Conservation (phyloP, 768 basidiomycete genomes). For the Leccinum aurantiacum region DNA sequence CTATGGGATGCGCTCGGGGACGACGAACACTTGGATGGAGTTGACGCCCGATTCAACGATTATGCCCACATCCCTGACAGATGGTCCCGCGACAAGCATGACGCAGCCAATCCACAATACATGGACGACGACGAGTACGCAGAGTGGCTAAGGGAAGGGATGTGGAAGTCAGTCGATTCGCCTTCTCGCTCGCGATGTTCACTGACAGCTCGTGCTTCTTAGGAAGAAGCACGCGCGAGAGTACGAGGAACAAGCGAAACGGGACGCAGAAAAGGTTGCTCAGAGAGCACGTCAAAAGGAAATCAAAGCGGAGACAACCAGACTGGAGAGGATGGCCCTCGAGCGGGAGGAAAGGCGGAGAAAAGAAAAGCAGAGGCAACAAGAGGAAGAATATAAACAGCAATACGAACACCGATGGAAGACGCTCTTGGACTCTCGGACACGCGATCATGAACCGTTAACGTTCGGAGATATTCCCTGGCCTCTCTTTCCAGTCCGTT, state of each 20-base stretch:
- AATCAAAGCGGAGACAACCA: slow-evolving; percentile 50
- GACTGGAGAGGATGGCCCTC: slow-evolving; percentile 50
- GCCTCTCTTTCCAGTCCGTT: slow-evolving; percentile 50
- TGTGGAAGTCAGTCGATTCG: slow-evolving; percentile 65
- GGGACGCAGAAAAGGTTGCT: slow-evolving; percentile 53
- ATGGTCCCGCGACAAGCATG: slow-evolving; percentile 51
- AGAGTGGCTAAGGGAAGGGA: slow-evolving; percentile 82
- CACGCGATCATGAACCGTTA: slow-evolving; percentile 33
- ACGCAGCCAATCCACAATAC: slow-evolving; percentile 40
- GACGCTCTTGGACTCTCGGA: slow-evolving; percentile 38
- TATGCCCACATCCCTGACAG: slow-evolving; percentile 73
- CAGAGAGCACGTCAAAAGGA: slow-evolving; percentile 55
- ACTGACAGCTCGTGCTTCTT: slow-evolving; percentile 2
- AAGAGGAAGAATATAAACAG: slow-evolving; percentile 46
- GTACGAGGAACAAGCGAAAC: slow-evolving; percentile 58
- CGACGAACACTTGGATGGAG: slow-evolving; percentile 63
- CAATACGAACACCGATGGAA: slow-evolving; percentile 63
- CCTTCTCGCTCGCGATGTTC: slow-evolving; percentile 1
- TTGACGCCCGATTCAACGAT: slow-evolving; percentile 64
- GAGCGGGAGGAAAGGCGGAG: slow-evolving; percentile 52
- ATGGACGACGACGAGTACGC: slow-evolving; percentile 90
- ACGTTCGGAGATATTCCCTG: slow-evolving; percentile 68
- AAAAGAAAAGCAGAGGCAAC: slow-evolving; percentile 45
- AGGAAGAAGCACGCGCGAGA: slow-evolving; percentile 71
- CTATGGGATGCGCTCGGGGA: slow-evolving; percentile 71